Conservation (phyloP, 345 rosid species). For the Draba incana region DNA sequence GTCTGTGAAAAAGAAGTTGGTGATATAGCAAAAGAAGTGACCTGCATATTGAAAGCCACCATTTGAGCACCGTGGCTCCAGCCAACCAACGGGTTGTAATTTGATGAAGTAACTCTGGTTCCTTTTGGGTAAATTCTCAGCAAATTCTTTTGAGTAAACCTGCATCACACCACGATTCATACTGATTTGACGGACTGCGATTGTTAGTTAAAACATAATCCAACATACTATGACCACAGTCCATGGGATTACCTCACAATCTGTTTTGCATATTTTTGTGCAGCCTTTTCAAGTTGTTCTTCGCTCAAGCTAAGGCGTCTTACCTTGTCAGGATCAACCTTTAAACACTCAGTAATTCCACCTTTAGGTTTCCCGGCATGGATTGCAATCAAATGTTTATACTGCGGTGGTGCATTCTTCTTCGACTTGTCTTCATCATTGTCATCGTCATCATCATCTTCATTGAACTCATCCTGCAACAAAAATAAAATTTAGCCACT, state of each 20-base stretch:
- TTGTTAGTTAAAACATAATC: neutral
- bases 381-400: slow-evolving; percentile 50
- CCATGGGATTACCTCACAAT: slow-evolving; percentile 45
- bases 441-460: slow-evolving; percentile 43
- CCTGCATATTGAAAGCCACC: slow-evolving; percentile 96
- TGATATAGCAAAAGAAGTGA: slow-evolving; percentile 27
- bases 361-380: slow-evolving; percentile 59
- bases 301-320: slow-evolving; percentile 64
- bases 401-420: slow-evolving; percentile 44
- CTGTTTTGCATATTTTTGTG: slow-evolving; percentile 46
- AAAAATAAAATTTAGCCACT: slow-evolving; percentile 8
- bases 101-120: slow-evolving; percentile 66
- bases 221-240: slow-evolving; percentile 6
- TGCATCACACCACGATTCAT: slow-evolving; percentile 27
- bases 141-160: slow-evolving; percentile 70
- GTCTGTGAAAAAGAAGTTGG: neutral
- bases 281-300: slow-evolving; percentile 55
- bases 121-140: slow-evolving; percentile 77
- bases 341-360: slow-evolving; percentile 49
- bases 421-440: slow-evolving; percentile 37
- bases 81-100: slow-evolving; percentile 70
- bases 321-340: slow-evolving; percentile 56
- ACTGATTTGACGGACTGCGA: neutral
- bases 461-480: slow-evolving; percentile 50
- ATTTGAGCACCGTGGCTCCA: slow-evolving; percentile 93